Conservation (phyloP, 345 rosid genomes). For the Leavenworthia alabamica region DNA sequence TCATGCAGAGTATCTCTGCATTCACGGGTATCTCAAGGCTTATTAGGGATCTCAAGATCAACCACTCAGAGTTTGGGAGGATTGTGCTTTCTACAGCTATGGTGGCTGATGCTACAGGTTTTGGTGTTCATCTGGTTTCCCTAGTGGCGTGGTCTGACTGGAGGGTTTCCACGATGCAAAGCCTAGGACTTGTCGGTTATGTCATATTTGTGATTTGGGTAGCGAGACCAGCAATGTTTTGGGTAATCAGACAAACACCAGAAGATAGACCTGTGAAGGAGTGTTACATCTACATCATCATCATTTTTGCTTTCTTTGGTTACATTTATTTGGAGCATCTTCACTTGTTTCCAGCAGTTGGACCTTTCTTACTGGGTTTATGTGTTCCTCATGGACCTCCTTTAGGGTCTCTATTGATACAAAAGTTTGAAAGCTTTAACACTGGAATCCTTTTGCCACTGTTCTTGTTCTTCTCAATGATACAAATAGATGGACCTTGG, state of each 20-base stretch:
- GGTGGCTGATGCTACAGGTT: slow-evolving; percentile 26
- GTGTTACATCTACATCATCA: slow-evolving; percentile 13
- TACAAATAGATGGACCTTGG: slow-evolving; percentile 23
- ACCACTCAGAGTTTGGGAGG: slow-evolving; percentile 46
- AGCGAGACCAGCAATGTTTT: slow-evolving; percentile 22
- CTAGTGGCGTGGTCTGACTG: slow-evolving; percentile 20
- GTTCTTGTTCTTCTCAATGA: slow-evolving; percentile 16
- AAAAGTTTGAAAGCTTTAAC: slow-evolving; percentile 37
- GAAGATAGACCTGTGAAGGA: slow-evolving; percentile 27
- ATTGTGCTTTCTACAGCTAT: slow-evolving; percentile 37
- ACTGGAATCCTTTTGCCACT: slow-evolving; percentile 27
- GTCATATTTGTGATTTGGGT: neutral
- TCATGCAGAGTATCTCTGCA: slow-evolving; percentile 29
- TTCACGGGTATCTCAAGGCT: slow-evolving; percentile 40
- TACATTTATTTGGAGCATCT: neutral
- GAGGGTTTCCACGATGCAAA: neutral
- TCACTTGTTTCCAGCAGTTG: slow-evolving; percentile 22
- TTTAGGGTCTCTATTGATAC: slow-evolving; percentile 31
- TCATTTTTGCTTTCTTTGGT: slow-evolving; percentile 23
- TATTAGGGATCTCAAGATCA: slow-evolving; percentile 38
- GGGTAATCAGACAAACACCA: slow-evolving; percentile 27
- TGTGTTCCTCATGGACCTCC: slow-evolving; percentile 46
- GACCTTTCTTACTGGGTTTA: slow-evolving; percentile 36
- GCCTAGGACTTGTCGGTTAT: neutral
- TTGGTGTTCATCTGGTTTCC: slow-evolving; percentile 15